Base-by-base conservation (phyloP, 2,329 filamentous ascomycete genomes). In the Curvularia sp. region DNA sequence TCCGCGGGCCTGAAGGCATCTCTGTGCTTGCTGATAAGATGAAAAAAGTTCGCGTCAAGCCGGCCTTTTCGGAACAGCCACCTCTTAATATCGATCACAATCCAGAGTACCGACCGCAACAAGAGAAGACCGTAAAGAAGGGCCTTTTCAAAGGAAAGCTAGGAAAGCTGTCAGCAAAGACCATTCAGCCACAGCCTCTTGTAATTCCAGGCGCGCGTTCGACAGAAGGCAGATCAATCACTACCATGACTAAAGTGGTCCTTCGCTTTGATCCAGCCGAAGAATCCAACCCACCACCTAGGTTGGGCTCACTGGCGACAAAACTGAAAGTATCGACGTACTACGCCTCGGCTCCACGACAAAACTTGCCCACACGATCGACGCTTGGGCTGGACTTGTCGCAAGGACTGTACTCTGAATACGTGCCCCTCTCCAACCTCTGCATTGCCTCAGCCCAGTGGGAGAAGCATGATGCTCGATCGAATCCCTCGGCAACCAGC, bases 201-300 rank as follows among this genome's bases (percentile, higher is more conserved):
- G 79, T 80, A 27, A 76, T 88, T 36, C 80, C 79, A 23, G 76
- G 78, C 19, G 68, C 76, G 6, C 71, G 77, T 38, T 69, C 72
- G 13, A 76, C 75, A 1, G 71, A 73, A 46, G 74, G 76, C 32
- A 69, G 70, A 18, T 77, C 79, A 2, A 79, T 84, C 43, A 82
- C 82, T 21, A 87, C 85, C 0, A 82, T 83, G 65, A 80, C 83
- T 7, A 86, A 80, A 1, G 74, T 89, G 1, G 77, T 83, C 53
- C 75, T 89, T 12, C 84, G 87, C 34, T 89, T 89, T 65, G 87
- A 89, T 59, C 87, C 87, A 1, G 66, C 74, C 3, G 80, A 83
- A 4, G 78, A 81, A 34, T 70, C 72, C 38, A 77, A 80, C 46
- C 65, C 76, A 21, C 86, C 86, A 15, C 87, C 87, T 2, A 77